Evolutionary conservation across 179 eudicot species (phyloP).

Genomic region (Camellia oleifera): DNA sequence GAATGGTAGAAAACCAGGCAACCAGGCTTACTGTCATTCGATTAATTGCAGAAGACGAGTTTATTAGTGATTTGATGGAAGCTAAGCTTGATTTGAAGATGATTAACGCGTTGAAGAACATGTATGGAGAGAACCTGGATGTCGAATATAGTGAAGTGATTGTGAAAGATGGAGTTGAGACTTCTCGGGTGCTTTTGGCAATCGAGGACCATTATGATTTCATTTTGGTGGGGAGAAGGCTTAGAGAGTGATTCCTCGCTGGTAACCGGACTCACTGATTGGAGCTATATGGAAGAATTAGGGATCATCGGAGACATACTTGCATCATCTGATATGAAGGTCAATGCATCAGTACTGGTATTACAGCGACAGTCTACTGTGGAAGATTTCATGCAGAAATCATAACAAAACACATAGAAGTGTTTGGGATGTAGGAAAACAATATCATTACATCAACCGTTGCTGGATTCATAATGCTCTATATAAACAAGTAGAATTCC

Average conservation of each 20-base stretch:
- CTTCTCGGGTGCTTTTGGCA: constrained; percentile 22
- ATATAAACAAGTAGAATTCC: too few species aligned
- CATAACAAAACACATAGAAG: background rate
- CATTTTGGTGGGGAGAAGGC: constrained; percentile 39
- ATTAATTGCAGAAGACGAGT: background rate
- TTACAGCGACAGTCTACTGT: constrained; percentile 35
- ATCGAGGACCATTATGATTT: constrained; percentile 30
- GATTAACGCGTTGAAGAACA: constrained; percentile 18
- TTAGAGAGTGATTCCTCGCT: constrained; percentile 23
- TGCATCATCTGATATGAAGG: constrained; percentile 34
- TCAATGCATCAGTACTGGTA: constrained; percentile 31
- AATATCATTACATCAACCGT: too few species aligned
- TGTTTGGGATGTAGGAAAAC: too few species aligned
- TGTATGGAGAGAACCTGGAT: constrained; percentile 6
- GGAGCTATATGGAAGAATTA: constrained; percentile 39
- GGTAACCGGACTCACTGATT: constrained; percentile 31
- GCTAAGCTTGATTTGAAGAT: constrained; percentile 18
- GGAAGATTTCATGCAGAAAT: background rate
- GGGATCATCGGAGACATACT: constrained; percentile 45
- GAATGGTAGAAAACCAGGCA: background rate
- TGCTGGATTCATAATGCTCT: too few species aligned
- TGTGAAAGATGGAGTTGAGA: constrained; percentile 37
- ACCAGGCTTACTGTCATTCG: constrained; percentile 4
- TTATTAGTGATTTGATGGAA: constrained; percentile 1
- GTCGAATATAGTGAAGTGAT: constrained; percentile 14